Conservation (phyloP, 306 rosid genomes). For the Mimosa pudica region DNA sequence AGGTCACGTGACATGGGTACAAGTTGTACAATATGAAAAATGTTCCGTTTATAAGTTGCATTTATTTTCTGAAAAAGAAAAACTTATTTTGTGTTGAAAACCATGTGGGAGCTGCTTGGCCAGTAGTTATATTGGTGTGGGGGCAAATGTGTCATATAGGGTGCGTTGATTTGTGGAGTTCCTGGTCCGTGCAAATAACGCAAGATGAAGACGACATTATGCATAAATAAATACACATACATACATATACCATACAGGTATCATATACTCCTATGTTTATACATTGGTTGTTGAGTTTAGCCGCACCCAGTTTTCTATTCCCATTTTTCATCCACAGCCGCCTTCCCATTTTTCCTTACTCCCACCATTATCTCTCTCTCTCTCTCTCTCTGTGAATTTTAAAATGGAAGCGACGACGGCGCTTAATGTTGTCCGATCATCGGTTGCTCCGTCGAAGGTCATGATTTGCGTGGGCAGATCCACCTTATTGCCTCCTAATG, state of each 20-base stretch:
- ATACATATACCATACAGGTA: too few species aligned
- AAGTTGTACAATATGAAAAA: too few species aligned
- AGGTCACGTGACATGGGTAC: too few species aligned
- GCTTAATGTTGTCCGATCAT: conserved; percentile 49
- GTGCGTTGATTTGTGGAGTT: too few species aligned
- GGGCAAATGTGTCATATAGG: background rate
- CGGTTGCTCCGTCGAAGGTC: conserved; percentile 30
- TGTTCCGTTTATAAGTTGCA: too few species aligned
- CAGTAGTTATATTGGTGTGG: background rate
- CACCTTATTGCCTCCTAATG: conserved; percentile 31
- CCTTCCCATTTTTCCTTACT: background rate
- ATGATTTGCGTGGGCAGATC: conserved; percentile 43
- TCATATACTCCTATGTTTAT: too few species aligned
- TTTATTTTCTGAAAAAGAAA: too few species aligned
- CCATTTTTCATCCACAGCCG: background rate
- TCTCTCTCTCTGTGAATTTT: background rate
- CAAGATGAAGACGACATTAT: background rate
- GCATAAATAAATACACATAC: background rate
- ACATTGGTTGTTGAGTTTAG: too few species aligned
- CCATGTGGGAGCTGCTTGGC: background rate
- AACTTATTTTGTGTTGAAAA: too few species aligned
- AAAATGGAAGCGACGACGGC: conserved; percentile 60
- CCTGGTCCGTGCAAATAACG: background rate
- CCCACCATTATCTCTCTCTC: background rate
- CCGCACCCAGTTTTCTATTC: background rate